phyloP scores from a whole-genome alignment of 2,329 filamentous ascomycete genomes.

The Colletotrichum sp. region DNA sequence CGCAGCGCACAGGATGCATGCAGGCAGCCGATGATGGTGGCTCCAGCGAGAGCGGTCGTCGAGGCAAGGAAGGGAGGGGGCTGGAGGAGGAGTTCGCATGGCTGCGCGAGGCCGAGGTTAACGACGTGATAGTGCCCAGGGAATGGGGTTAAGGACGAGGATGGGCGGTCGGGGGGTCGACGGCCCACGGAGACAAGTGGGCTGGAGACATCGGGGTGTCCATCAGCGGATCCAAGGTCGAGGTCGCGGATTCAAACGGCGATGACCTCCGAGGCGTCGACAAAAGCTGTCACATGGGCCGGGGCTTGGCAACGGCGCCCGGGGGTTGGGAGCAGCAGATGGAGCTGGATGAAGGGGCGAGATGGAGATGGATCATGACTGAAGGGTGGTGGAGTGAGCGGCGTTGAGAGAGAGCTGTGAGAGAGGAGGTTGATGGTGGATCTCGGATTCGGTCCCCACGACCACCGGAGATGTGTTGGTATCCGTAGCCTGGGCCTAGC shows the following conservation, averaged over 20 bases:
- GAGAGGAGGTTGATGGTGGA: not conserved
- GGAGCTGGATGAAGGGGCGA: not conserved
- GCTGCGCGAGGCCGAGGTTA: not conserved
- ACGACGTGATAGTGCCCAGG: not conserved
- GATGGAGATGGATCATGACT: not conserved
- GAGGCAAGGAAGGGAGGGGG: not conserved
- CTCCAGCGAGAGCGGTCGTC: not conserved
- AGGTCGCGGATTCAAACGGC: not conserved
- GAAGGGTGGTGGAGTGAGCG: not conserved
- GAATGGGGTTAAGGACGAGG: not conserved
- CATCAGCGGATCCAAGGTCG: not conserved
- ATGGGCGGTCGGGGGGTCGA: not conserved
- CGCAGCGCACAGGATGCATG: not conserved
- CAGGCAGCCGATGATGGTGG: not conserved
- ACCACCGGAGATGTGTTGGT: not conserved
- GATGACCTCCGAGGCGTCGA: not conserved
- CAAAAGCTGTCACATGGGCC: not conserved
- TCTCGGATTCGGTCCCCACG: not conserved
- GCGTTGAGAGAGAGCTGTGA: not conserved
- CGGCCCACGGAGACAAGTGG: slow-evolving; percentile 6
- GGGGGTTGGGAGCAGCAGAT: not conserved
- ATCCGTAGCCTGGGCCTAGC: not conserved
- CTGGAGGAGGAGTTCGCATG: not conserved
- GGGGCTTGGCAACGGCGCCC: slow-evolving; percentile 9
- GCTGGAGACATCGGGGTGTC: not conserved